Evolutionary conservation across 2,329 filamentous ascomycete species (phyloP).

Genomic region (Claviceps purpurea): DNA sequence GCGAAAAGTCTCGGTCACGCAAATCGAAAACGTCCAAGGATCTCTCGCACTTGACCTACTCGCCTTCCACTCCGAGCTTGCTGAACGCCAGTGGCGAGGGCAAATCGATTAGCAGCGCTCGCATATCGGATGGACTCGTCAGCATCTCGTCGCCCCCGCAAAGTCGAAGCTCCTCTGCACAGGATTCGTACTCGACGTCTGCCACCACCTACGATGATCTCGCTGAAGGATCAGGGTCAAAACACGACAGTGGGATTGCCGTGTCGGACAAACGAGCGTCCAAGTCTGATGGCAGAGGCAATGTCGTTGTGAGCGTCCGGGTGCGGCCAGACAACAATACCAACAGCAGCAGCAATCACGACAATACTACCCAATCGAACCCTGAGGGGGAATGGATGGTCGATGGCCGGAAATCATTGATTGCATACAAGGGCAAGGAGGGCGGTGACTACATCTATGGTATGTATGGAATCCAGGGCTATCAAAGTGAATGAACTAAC

Average conservation of each 20-base stretch:
- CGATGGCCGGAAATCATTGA: conserved; percentile 67
- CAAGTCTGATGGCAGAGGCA: conserved; percentile 68
- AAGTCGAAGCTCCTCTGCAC: conserved; percentile 81
- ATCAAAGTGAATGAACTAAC: too few relatives aligned
- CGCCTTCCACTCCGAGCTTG: conserved; percentile 51
- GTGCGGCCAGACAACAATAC: conserved; percentile 66
- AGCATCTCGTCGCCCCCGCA: conserved; percentile 73
- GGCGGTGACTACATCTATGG: conserved; percentile 88
- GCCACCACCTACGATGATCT: conserved; percentile 79
- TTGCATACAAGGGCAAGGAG: conserved; percentile 77
- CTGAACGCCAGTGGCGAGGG: conserved; percentile 68
- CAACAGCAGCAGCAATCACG: not conserved
- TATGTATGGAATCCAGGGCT: conserved; percentile 27
- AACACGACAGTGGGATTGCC: conserved; percentile 13
- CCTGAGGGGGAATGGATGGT: conserved; percentile 83
- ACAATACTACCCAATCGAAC: conserved; percentile 37
- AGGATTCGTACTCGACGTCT: conserved; percentile 84
- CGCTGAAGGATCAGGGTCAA: conserved; percentile 37
- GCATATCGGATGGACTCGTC: conserved; percentile 61
- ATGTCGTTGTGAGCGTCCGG: conserved; percentile 89
- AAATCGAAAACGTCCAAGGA: conserved; percentile 45
- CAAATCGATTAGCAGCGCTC: conserved; percentile 53
- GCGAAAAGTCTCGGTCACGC: conserved; percentile 33
- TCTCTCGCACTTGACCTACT: conserved; percentile 35
- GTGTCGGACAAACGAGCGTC: conserved; percentile 34